Evolutionary conservation across 768 basidiomycete genomes (phyloP), one percentile per base, ranked within the genome.

Genomic region (Leccinellum albellum): DNA sequence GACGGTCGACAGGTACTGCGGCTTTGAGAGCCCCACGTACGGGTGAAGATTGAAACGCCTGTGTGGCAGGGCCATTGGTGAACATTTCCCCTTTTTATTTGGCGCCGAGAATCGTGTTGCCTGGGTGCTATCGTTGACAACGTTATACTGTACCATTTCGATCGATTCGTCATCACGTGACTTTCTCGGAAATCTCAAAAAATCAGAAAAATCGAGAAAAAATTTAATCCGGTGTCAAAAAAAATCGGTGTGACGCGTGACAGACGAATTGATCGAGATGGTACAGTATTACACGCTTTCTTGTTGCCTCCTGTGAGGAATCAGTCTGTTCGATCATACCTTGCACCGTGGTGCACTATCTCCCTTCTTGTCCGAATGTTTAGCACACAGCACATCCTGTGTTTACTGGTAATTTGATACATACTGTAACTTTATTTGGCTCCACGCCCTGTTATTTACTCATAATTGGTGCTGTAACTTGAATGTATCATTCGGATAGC

Each of bases 1-100:
- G 70, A 48, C 70, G 66, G 51, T 61, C 72, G 44, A 52, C 63
- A 33, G 70, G 72, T 32, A 42, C 49, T 17, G 51, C 64, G 37
- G 57, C 53, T 55, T 52, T 64, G 56, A 65, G 57, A 46, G 48
- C 56, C 28, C 37, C 53, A 5, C 46, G 51, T 23, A 45, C 24
- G n/a, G 46, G 48, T 24, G 53, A 54, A 14, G 49, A 49, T 31
- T 61, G 54, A 62, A 28, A 28, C 12, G 9, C 13, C 26, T 42
- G 32, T 45, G 31, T 24, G 48, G 32, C 29, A 50, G 20, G 24
- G n/a, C 50, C 47, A 8, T 40, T 51, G 52, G 26, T 40, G 55
- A 37, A 52, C 28, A 35, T 26, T n/a, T 28, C 15, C 6, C 13
- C 35, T 12, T 50, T 31, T 3, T 26, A 32, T 49, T 40, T 15